Conservation (phyloP, 148 eudicot genomes). For the Pouteria glomerata region DNA sequence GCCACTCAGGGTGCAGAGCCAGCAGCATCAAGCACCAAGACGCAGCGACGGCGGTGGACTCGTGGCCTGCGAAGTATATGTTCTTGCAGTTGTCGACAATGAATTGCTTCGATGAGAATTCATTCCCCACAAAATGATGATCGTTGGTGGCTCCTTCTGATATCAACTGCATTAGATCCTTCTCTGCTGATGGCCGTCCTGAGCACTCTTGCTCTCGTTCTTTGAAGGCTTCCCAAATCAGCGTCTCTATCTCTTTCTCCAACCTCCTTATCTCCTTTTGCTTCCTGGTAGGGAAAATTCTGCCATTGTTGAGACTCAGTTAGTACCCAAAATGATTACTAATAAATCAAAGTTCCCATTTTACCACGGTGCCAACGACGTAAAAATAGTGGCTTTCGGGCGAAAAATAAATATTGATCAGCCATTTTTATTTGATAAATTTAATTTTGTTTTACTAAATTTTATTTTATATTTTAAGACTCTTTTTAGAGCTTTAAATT, state of each 20-base stretch:
- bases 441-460: too few relatives aligned
- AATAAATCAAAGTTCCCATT: too few relatives aligned
- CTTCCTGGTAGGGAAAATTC: slow-evolving; percentile 21
- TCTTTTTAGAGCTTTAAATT: too few relatives aligned
- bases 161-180: slow-evolving; percentile 64
- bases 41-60: slow-evolving; percentile 72
- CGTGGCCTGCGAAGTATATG: slow-evolving; percentile 88
- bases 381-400: too few relatives aligned
- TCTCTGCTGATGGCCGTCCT: slow-evolving; percentile 22
- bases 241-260: slow-evolving; percentile 58
- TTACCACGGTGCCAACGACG: too few relatives aligned
- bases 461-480: too few relatives aligned
- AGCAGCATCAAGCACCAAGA: slow-evolving; percentile 88
- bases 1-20: slow-evolving; percentile 80
- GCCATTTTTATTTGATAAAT: too few relatives aligned
- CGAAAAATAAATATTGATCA: too few relatives aligned
- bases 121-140: slow-evolving; percentile 25
- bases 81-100: slow-evolving; percentile 87
- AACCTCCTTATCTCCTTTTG: slow-evolving; percentile 42
- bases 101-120: slow-evolving; percentile 43
- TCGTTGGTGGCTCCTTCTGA: slow-evolving; percentile 53
- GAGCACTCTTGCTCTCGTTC: slow-evolving; percentile 43
- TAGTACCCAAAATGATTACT: too few relatives aligned
- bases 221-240: slow-evolving; percentile 67
- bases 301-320: slow-evolving; percentile 5